A percentile compares a stretch with the other conserved stretches of the same genome.
Conservation (phyloP, 129 eudicot genomes). For the Saposhnikovia divaricata region DNA sequence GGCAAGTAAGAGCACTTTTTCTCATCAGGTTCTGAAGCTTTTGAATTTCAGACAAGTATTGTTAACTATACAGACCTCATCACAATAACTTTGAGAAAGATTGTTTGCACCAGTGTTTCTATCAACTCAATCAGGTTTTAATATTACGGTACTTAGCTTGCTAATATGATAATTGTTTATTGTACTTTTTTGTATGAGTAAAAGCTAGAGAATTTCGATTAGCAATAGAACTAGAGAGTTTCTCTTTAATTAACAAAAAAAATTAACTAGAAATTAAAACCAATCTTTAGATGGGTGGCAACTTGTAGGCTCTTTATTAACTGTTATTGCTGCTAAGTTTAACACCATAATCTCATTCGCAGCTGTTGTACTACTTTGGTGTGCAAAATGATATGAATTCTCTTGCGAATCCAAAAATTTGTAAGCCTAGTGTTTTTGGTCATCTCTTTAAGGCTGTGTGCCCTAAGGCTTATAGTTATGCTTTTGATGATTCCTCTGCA, state of each 20-base stretch:
- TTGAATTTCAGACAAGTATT: not conserved
- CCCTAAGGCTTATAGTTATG: slow-evolving; percentile 45
- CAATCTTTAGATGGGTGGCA: slow-evolving; percentile 5
- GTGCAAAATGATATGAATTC: too few species aligned
- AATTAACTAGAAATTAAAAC: too few species aligned
- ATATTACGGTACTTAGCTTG: too few species aligned
- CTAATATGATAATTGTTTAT: not conserved
- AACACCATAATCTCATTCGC: too few species aligned
- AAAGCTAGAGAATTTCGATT: too few species aligned
- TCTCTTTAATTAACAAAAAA: too few species aligned
- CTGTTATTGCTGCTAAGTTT: not conserved
- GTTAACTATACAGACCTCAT: not conserved
- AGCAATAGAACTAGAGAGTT: too few species aligned
- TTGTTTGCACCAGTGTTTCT: not conserved
- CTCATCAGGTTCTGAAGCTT: not conserved
- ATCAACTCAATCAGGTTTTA: too few species aligned
- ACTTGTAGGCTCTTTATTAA: not conserved
- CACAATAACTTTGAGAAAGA: not conserved
- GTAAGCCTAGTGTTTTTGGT: slow-evolving; percentile 28
- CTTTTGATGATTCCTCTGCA: slow-evolving; percentile 39
- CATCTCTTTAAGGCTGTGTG: slow-evolving; percentile 37
- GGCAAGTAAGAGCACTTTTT: slow-evolving; percentile 31
- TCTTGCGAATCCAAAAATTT: slow-evolving; percentile 18
- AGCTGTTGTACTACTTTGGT: too few species aligned
- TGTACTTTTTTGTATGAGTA: not conserved